A percentile compares a stretch with the other conserved stretches of the same genome.
phyloP scores from a whole-genome alignment of 345 rosid genomes.

The Citropsis articulata region DNA sequence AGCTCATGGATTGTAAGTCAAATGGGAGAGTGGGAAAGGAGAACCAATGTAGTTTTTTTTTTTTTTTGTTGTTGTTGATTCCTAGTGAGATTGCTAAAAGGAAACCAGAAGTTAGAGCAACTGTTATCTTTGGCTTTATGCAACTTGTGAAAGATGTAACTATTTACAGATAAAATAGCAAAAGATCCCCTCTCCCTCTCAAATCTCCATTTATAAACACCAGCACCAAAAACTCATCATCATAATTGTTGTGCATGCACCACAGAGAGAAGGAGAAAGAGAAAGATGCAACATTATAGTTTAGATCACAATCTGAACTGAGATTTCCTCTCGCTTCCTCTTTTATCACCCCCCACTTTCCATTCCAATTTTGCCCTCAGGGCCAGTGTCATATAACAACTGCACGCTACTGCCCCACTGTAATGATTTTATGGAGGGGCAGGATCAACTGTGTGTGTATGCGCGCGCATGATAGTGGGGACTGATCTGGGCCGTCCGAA shows the following conservation, averaged over 20 bases:
- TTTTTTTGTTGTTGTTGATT: conserved; percentile 9
- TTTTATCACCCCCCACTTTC: neutral
- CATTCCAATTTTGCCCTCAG: neutral
- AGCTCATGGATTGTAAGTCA: conserved; percentile 14
- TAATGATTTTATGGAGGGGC: conserved; percentile 20
- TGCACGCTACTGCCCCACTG: no score
- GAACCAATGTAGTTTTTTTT: neutral
- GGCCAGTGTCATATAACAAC: no score
- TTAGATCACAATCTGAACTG: conserved; percentile 40
- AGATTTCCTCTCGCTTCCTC: neutral
- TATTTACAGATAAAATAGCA: conserved; percentile 38
- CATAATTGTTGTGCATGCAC: conserved; percentile 25
- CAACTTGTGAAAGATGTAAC: conserved; percentile 53
- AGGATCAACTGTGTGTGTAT: conserved; percentile 21
- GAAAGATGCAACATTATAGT: conserved; percentile 24
- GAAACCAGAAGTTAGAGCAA: conserved; percentile 43
- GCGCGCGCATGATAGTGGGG: neutral
- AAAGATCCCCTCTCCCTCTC: conserved; percentile 30
- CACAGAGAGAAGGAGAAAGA: conserved; percentile 16
- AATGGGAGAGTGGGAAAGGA: no score
- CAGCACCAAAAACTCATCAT: neutral
- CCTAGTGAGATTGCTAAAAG: conserved; percentile 30
- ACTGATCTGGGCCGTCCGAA: conserved; percentile 44
- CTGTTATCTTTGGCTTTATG: conserved; percentile 62
- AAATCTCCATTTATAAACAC: neutral